Conservation (phyloP, 2,329 filamentous ascomycete genomes). For the Aspergillus caelatus region DNA sequence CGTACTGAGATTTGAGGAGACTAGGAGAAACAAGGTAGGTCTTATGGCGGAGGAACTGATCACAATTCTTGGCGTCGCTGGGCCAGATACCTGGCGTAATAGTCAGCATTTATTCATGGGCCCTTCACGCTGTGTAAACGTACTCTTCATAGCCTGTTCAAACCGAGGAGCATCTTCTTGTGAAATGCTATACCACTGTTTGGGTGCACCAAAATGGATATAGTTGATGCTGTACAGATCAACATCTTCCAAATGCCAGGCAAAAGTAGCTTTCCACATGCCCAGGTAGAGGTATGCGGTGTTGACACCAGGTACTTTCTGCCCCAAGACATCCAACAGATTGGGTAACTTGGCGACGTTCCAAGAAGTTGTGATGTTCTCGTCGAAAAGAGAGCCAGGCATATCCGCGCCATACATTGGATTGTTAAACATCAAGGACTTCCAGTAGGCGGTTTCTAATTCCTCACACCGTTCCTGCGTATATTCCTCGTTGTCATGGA, state of each 20-base stretch:
- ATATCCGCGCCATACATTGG: constrained; percentile 96
- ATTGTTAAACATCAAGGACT: constrained; percentile 90
- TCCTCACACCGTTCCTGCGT: constrained; percentile 91
- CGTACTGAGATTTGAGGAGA: constrained; percentile 81
- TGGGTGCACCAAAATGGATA: constrained; percentile 96
- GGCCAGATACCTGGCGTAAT: constrained; percentile 70
- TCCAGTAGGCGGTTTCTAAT: constrained; percentile 94
- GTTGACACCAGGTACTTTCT: constrained; percentile 95
- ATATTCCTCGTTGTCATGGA: constrained; percentile 81
- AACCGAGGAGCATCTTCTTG: constrained; percentile 92
- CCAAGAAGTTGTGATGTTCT: constrained; percentile 74
- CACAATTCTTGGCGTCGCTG: constrained; percentile 89
- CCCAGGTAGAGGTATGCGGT: constrained; percentile 96
- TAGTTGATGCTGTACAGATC: constrained; percentile 99
- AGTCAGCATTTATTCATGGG: constrained; percentile 14
- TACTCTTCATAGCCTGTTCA: constrained; percentile 87
- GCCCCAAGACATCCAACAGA: constrained; percentile 87
- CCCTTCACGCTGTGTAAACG: constrained; percentile 15
- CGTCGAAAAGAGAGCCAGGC: constrained; percentile 91
- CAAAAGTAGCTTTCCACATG: constrained; percentile 99
- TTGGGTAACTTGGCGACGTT: constrained; percentile 95
- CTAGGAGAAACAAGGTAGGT: constrained; percentile 94
- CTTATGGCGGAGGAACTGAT: constrained; percentile 96
- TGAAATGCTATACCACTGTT: constrained; percentile 99
- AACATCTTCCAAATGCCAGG: constrained; percentile 98